A percentile compares a stretch with the other conserved stretches of the same genome.
Conservation (phyloP, 371 early-diverging fungal genomes). For the Gilbertella persicaria region DNA sequence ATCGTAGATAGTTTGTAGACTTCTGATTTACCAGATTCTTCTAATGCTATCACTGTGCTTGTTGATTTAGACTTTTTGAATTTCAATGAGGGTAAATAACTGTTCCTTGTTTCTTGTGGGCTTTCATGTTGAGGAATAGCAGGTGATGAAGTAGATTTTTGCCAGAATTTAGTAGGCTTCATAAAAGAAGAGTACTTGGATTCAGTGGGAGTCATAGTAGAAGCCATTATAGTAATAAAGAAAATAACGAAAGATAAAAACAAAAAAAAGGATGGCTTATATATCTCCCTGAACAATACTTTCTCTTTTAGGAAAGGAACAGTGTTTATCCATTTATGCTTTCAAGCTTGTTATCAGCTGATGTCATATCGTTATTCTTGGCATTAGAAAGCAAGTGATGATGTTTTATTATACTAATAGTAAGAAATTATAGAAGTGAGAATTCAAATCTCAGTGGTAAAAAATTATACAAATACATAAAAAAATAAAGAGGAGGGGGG, state of each 20-base stretch:
- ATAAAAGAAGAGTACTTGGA: constrained; percentile 26
- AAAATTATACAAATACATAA: not conserved
- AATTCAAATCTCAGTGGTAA: too few relatives aligned
- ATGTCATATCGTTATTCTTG: too few relatives aligned
- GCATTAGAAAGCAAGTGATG: too few relatives aligned
- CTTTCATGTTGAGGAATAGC: constrained; percentile 4
- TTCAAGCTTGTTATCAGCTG: too few relatives aligned
- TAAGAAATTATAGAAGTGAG: too few relatives aligned
- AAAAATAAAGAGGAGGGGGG: not conserved
- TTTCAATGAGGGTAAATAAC: constrained; percentile 4
- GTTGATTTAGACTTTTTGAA: not conserved
- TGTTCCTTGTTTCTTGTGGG: not conserved
- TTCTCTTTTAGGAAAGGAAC: too few relatives aligned
- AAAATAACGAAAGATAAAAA: too few relatives aligned
- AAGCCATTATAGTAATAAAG: too few relatives aligned
- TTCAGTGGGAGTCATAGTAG: constrained; percentile 3
- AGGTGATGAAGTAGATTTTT: constrained; percentile 9
- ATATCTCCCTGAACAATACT: too few relatives aligned
- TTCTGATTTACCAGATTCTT: constrained; percentile 29
- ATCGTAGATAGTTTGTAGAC: constrained; percentile 40
- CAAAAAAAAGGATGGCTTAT: too few relatives aligned
- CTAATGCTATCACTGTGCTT: constrained; percentile 15
- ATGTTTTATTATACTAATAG: too few relatives aligned
- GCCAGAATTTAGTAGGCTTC: constrained; percentile 31
- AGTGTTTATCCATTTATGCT: too few relatives aligned